A percentile compares a stretch with the other conserved stretches of the same genome.
These are phyloP conservation scores for Rheum nobile DNA, from an alignment of 148 eudicot species.

Conservation along the genomic window DNA sequence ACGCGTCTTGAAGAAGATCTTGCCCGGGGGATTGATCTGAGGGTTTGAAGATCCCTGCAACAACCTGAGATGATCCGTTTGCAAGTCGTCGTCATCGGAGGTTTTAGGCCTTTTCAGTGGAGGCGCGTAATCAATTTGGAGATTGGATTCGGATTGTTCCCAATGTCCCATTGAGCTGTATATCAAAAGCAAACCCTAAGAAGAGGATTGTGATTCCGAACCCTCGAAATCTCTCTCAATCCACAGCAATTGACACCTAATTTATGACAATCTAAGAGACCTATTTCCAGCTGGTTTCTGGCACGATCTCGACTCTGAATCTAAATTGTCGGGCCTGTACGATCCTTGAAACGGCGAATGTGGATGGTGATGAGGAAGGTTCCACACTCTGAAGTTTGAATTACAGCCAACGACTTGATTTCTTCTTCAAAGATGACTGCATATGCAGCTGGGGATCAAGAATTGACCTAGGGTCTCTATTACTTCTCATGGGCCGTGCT, in stretches of 20 bases:
- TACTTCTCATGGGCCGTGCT: background rate
- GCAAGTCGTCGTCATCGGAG: constrained; percentile 23
- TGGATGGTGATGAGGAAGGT: background rate
- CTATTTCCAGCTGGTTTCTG: background rate
- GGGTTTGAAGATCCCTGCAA: constrained; percentile 22
- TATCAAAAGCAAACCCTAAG: background rate
- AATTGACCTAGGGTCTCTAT: background rate
- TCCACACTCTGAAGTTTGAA: background rate
- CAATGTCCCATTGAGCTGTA: constrained; percentile 23
- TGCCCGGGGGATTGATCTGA: constrained; percentile 37
- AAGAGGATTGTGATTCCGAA: background rate
- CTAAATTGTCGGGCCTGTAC: background rate
- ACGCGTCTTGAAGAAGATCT: constrained; percentile 74
- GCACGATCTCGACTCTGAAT: background rate
- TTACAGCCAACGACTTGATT: background rate
- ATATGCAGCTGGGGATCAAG: background rate
- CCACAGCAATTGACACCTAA: background rate
- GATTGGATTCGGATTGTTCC: constrained; percentile 24
- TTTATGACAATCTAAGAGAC: background rate
- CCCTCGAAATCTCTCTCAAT: background rate
- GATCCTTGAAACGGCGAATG: background rate
- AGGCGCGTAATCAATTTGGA: constrained; percentile 32
- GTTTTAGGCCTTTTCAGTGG: constrained; percentile 40
- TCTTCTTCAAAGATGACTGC: background rate
- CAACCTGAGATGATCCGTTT: too few relatives aligned